These are phyloP conservation scores for Pseudocohnilembus persalinus DNA, from an alignment of 169 alveolate species.

Conservation along the genomic window DNA sequence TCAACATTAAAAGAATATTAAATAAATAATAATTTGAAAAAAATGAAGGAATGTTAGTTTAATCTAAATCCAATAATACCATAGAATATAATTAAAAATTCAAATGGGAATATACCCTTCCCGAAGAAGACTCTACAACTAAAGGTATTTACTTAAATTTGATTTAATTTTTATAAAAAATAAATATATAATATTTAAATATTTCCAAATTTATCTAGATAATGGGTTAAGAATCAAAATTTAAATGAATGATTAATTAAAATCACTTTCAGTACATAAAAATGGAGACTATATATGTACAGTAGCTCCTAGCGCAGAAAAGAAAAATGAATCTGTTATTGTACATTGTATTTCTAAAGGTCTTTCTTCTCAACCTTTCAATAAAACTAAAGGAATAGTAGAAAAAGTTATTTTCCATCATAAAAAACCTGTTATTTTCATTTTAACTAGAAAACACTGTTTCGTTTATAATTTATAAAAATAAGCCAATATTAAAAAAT, in stretches of 20 bases:
- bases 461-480: conserved; percentile 81
- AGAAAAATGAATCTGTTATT: conserved; percentile 72
- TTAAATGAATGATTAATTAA: conserved; percentile 56
- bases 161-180: no score
- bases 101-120: conserved; percentile 9
- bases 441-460: conserved; percentile 82
- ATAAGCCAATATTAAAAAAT: conserved; percentile 72
- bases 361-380: conserved; percentile 80
- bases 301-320: conserved; percentile 69
- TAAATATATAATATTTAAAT: no score
- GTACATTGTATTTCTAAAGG: conserved; percentile 84
- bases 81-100: conserved; percentile 5
- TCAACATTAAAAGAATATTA: no score
- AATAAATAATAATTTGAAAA: not conserved
- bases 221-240: conserved; percentile 41
- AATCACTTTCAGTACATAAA: conserved; percentile 75
- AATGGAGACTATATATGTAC: conserved; percentile 89
- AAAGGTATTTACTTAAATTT: no score
- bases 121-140: not conserved
- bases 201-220: not conserved
- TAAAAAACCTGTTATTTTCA: conserved; percentile 82
- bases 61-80: not conserved
- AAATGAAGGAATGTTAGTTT: conserved; percentile 14
- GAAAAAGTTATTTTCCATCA: conserved; percentile 85
- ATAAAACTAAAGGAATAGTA: conserved; percentile 85